Percentiles rank a stretch among this genome's conserved stretches.
Evolutionary conservation across 805 yeast species (phyloP).

Genomic region (Candida dajiaensis): DNA sequence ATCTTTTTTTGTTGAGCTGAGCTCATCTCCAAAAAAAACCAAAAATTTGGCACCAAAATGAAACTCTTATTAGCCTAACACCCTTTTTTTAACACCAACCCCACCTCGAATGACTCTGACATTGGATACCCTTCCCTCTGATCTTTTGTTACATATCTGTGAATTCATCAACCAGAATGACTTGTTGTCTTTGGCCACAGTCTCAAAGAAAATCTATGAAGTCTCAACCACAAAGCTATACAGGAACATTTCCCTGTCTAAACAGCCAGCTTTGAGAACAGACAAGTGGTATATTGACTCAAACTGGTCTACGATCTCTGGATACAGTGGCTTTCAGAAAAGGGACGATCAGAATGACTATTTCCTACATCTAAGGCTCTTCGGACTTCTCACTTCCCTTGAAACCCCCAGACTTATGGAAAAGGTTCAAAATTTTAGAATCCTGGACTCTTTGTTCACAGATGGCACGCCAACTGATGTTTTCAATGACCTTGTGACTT

Average conservation of each 20-base stretch:
- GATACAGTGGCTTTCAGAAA: conserved; percentile 28
- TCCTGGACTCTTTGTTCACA: conserved; percentile 27
- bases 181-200: not conserved
- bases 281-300: conserved; percentile 29
- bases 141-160: not conserved
- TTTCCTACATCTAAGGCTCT: conserved; percentile 33
- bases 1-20: not conserved
- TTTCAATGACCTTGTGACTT: conserved; percentile 19
- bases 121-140: not conserved
- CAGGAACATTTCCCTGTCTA: conserved; percentile 30
- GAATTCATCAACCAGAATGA: conserved; percentile 7
- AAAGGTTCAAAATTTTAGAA: conserved; percentile 31
- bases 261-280: conserved; percentile 27
- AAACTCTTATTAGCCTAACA: not conserved
- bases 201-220: conserved; percentile 18
- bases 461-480: conserved; percentile 20
- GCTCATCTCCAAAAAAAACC: not conserved
- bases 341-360: conserved; percentile 31
- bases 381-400: conserved; percentile 2
- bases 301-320: conserved; percentile 33
- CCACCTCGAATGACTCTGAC: not conserved
- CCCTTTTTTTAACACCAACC: not conserved
- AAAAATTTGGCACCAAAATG: not conserved
- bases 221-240: conserved; percentile 32
- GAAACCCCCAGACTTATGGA: conserved; percentile 27